Base-by-base conservation (phyloP, 805 yeast species). In the Candida qinlingensis region DNA sequence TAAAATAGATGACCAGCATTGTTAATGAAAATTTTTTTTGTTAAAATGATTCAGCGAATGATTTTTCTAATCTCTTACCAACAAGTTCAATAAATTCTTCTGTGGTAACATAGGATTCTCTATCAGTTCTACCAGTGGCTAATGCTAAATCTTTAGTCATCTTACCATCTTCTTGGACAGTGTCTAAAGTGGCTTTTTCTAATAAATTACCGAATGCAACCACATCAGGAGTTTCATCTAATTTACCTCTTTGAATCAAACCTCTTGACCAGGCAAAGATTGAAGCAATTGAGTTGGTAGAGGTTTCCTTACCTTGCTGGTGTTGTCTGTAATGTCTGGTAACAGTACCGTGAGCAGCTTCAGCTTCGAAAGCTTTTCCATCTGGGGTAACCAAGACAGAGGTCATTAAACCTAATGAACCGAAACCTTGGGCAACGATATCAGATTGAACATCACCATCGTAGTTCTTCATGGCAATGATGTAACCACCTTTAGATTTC, bases 271-370 rank as follows among this genome's bases (percentile, higher is more conserved):
- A 92, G 31, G 98, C 98, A 64, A 85, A 92, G 58, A 92, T 92
- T 11, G 97, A 90, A 4, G 98, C 98, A 69, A 92, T 92, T 13
- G 97, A 91, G 73, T 92, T 92, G 50, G 98, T 92, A 6, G 97
- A 88, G 19, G 98, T 92, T 73, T 91, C 97, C 68, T 90, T 87
- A 57, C 98, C 98, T 71, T 86, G 87, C 73, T 92, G 97, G 71
- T 88, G 89, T 71, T 85, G 94, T 75, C 97, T 86, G 74, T 78
- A 92, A 69, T 92, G 98, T 74, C 98, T 87, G 42, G 97, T 92
- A 59, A 92, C 98, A 11, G 98, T 92, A 49, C 98, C 98, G 68
- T 92, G 98, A n/a, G 98, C 98, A 51, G 98, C 98, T 75, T 92
- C 98, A 47, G 90, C 75, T 75, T 92, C 97, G 67, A 88, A 91